Base-by-base conservation (phyloP, 139 green algal species). In the Micractinium sp. region DNA sequence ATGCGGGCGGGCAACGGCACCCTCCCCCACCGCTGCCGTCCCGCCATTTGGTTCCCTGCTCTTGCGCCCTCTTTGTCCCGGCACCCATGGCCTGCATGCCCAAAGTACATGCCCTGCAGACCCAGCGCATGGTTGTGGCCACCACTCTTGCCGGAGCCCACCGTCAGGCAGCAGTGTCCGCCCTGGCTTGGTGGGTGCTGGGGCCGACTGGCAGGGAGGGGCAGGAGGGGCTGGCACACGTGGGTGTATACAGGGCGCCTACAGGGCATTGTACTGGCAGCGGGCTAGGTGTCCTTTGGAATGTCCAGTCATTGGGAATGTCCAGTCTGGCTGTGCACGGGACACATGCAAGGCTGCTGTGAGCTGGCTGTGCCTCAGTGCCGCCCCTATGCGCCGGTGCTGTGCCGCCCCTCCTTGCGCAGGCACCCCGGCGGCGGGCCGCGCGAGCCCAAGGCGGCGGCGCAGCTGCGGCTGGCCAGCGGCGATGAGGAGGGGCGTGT, bases 401-500 rank as follows among this genome's bases (percentile, higher is more conserved):
- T 9, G 7, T 9, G 47, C 47, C 9, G 47, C 47, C 47, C 47
- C 47, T 56, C 7, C 47, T 15, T 12, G 13, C 81, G 53, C 88
- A 91, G 88, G 88, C 89, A 91, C 66, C 79, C 87, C 0, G 79
- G 66, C 27, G 83, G 76, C 75, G 89, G 66, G 9, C 60, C 73
- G 0, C 67, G 69, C 22, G 87, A 91, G 31, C 35, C 82, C 12
- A 73, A 75, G 7, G 63, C 36, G 53, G 16, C 81, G 5, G 63
- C 38, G 35, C 41, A 56, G 81, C 85, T 89, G 90, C 95, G 95
- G 83, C 92, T 98, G 47, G 96, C 96, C 0, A 96, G 94, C 38
- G 96, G 96, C 13, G 96, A 98, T 80, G 82, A 81, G 22, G 89
- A 95, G 5, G 96, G 96, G 23, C 82, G 90, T 0, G 96, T 98